Evolutionary conservation across 805 yeast species (phyloP).

Genomic region (Suhomyces faveliae): DNA sequence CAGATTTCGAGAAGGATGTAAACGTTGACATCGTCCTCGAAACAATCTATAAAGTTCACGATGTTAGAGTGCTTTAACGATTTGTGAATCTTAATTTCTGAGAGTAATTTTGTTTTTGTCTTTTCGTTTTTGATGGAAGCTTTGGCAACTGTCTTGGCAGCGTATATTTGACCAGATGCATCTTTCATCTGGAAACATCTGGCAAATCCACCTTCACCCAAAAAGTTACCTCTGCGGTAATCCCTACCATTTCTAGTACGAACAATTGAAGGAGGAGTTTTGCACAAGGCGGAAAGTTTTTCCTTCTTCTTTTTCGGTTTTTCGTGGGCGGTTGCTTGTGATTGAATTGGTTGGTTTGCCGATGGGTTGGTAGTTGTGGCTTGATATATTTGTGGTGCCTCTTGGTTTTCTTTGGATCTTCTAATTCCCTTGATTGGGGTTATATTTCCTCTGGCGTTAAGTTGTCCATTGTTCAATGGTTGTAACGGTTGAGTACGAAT

Average conservation of each 20-base stretch:
- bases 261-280: slow-evolving; percentile 94
- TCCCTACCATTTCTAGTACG: slow-evolving; percentile 84
- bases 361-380: slow-evolving; percentile 2
- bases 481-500: slow-evolving; percentile 46
- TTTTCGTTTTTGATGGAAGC: slow-evolving; percentile 88
- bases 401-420: slow-evolving; percentile 22
- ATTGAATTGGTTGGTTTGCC: slow-evolving; percentile 5
- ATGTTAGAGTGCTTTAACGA: slow-evolving; percentile 84
- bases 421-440: slow-evolving; percentile 42
- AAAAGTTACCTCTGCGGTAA: slow-evolving; percentile 82
- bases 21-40: slow-evolving; percentile 93
- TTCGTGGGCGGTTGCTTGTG: slow-evolving; percentile 14
- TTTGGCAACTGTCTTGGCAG: slow-evolving; percentile 97
- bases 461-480: slow-evolving; percentile 52
- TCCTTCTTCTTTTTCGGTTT: slow-evolving; percentile 72
- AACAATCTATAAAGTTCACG: slow-evolving; percentile 92
- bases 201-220: slow-evolving; percentile 99
- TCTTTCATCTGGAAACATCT: slow-evolving; percentile 97
- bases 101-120: slow-evolving; percentile 79
- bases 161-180: slow-evolving; percentile 79
- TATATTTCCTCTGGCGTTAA: slow-evolving; percentile 43
- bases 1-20: slow-evolving; percentile 93
- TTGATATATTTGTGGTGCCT: neutral
- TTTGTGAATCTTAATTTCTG: slow-evolving; percentile 94
- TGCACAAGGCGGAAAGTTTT: slow-evolving; percentile 85